phyloP scores from a whole-genome alignment of 2,329 filamentous ascomycete species.

The Alternaria solani region DNA sequence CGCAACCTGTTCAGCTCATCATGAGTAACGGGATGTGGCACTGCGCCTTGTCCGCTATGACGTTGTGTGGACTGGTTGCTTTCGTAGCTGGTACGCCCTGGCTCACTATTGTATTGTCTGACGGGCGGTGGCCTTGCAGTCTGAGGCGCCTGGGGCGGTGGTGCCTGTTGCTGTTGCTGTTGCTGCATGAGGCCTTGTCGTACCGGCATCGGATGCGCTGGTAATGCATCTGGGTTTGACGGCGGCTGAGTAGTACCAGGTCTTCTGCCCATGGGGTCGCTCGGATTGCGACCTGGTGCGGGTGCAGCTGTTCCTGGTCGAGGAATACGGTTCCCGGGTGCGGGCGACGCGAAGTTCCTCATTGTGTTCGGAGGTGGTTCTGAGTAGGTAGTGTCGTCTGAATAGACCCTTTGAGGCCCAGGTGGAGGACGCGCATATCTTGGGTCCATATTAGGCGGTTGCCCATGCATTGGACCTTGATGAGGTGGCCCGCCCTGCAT shows the following conservation, averaged over 20 bases:
- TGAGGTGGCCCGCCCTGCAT: constrained; percentile 23
- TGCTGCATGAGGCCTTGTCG: constrained; percentile 59
- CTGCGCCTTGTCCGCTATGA: constrained; percentile 34
- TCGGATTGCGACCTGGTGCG: constrained; percentile 35
- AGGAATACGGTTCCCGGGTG: constrained; percentile 34
- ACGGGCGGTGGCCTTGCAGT: constrained; percentile 59
- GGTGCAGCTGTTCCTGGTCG: constrained; percentile 46
- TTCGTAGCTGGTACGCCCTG: constrained; percentile 49
- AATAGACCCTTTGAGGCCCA: constrained; percentile 45
- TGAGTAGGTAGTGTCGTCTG: constrained; percentile 47
- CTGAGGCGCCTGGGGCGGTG: constrained; percentile 37
- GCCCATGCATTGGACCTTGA: constrained; percentile 30
- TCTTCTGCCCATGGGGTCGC: constrained; percentile 41
- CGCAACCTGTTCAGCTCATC: constrained; percentile 81
- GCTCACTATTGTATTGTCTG: constrained; percentile 59
- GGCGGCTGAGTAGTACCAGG: constrained; percentile 52
- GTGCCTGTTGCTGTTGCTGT: constrained; percentile 20
- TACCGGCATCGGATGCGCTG: constrained; percentile 64
- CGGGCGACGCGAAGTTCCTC: constrained; percentile 39
- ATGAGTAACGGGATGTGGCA: constrained; percentile 70
- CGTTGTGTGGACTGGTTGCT: constrained; percentile 31
- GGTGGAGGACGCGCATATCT: constrained; percentile 39
- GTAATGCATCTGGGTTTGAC: constrained; percentile 63
- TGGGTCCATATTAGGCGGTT: constrained; percentile 38
- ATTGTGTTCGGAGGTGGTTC: constrained; percentile 46